A percentile compares a stretch with the other conserved stretches of the same genome.
These are phyloP conservation scores for Streptanthus diversifolius DNA, from an alignment of 345 rosid species.

Conservation along the genomic window DNA sequence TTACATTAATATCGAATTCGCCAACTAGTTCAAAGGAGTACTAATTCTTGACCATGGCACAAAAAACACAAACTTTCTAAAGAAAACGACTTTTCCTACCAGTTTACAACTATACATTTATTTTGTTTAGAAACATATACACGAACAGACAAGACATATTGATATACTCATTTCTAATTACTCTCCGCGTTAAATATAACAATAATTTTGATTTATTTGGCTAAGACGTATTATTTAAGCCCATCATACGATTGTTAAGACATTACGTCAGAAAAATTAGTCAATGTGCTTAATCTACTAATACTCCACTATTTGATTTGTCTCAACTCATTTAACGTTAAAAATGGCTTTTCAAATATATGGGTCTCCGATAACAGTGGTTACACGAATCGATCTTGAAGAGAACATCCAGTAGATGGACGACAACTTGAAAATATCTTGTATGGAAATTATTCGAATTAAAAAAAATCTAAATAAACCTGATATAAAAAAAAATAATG, in stretches of 20 bases:
- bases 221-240: neutral
- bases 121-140: neutral
- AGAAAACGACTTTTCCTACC: constrained; percentile 26
- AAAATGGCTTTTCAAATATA: neutral
- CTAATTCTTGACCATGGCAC: neutral
- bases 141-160: neutral
- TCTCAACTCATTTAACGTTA: constrained; percentile 10
- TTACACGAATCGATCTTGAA: constrained; percentile 1
- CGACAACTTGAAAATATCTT: constrained; percentile 20
- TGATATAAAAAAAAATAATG: neutral
- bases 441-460: constrained; percentile 5
- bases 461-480: neutral
- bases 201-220: neutral
- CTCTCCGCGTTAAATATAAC: neutral
- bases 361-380: constrained; percentile 20
- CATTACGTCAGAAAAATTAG: constrained; percentile 3
- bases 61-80: constrained; percentile 7
- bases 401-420: constrained; percentile 3
- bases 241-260: constrained; percentile 4
- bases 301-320: constrained; percentile 29
- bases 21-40: neutral
- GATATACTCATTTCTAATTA: neutral
- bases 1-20: neutral
- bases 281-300: constrained; percentile 30
- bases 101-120: neutral